Conservation (phyloP, 495 filamentous ascomycete species). For the Penicillium samsonianum region DNA sequence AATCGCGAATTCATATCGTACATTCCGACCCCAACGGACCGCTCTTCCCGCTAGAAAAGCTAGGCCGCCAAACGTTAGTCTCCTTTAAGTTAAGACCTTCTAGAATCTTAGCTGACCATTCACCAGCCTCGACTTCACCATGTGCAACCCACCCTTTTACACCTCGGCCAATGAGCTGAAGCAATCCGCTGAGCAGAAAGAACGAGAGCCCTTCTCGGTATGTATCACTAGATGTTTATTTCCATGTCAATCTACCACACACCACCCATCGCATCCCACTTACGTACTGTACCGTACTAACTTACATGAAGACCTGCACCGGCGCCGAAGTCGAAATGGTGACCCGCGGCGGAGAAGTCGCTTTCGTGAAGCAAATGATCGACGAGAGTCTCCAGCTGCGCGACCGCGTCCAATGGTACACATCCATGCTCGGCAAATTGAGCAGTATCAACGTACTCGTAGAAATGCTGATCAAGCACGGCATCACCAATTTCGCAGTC, state of each 20-base stretch:
- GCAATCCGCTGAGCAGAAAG: conserved; percentile 63
- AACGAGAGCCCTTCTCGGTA: conserved; percentile 66
- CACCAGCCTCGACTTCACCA: conserved; percentile 75
- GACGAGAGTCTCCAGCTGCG: conserved; percentile 65
- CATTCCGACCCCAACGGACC: conserved; percentile 49
- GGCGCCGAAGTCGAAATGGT: conserved; percentile 87
- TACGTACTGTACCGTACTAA: not conserved
- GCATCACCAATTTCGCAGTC: conserved; percentile 78
- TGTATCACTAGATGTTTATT: not conserved
- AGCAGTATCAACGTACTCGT: conserved; percentile 68
- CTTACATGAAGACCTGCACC: conserved; percentile 61
- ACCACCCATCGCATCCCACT: not conserved
- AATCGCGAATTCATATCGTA: conserved; percentile 64
- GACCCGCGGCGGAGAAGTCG: conserved; percentile 77
- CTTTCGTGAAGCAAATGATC: conserved; percentile 75
- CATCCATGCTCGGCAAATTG: conserved; percentile 84
- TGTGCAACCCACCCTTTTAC: conserved; percentile 97
- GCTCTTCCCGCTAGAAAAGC: conserved; percentile 57
- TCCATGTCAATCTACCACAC: not conserved
- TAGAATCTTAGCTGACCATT: conserved; percentile 1
- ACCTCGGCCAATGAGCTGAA: conserved; percentile 67
- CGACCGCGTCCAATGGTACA: conserved; percentile 79
- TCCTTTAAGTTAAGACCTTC: not conserved
- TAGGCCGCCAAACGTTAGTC: conserved; percentile 53
- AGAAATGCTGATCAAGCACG: conserved; percentile 55